phyloP scores from a whole-genome alignment of 2,329 filamentous ascomycete genomes.

The Pseudopithomyces maydicus region DNA sequence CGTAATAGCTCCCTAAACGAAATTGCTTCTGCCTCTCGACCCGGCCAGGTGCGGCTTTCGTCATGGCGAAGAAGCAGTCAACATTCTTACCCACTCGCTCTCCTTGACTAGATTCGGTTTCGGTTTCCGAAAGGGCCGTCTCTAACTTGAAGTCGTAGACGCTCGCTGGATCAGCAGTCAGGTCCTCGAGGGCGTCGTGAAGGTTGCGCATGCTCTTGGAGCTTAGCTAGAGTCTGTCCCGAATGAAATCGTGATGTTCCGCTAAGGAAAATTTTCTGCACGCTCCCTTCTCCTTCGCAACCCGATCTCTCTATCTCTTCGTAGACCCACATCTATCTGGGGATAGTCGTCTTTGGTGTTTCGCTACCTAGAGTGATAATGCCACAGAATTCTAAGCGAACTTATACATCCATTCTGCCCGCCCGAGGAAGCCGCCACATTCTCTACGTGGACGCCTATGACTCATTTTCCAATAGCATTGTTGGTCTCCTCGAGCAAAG shows the following conservation, averaged over 20 bases:
- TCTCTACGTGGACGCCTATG: constrained; percentile 89
- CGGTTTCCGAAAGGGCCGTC: constrained; percentile 2
- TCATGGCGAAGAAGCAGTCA: neutral
- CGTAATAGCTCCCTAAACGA: neutral
- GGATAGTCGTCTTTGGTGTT: neutral
- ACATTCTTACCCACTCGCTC: neutral
- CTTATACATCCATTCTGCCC: neutral
- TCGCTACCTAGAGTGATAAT: constrained; percentile 2
- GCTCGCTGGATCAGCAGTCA: neutral
- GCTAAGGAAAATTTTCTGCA: constrained; percentile 5
- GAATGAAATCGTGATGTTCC: constrained; percentile 1
- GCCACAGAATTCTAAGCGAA: neutral
- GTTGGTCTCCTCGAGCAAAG: constrained; percentile 74
- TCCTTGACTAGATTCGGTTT: neutral
- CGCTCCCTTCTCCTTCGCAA: neutral
- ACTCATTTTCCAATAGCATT: constrained; percentile 93
- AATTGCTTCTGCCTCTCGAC: neutral
- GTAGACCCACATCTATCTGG: constrained; percentile 4
- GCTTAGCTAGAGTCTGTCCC: neutral
- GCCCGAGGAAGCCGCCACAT: constrained; percentile 50
- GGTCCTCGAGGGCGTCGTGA: neutral
- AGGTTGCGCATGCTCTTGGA: neutral
- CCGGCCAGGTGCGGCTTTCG: neutral
- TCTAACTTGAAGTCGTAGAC: neutral
- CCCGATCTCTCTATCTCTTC: neutral